Percentiles rank a stretch among this genome's conserved stretches.
Conservation (phyloP, 1,139 yeast genomes). For the Candida tetrigidarum region DNA sequence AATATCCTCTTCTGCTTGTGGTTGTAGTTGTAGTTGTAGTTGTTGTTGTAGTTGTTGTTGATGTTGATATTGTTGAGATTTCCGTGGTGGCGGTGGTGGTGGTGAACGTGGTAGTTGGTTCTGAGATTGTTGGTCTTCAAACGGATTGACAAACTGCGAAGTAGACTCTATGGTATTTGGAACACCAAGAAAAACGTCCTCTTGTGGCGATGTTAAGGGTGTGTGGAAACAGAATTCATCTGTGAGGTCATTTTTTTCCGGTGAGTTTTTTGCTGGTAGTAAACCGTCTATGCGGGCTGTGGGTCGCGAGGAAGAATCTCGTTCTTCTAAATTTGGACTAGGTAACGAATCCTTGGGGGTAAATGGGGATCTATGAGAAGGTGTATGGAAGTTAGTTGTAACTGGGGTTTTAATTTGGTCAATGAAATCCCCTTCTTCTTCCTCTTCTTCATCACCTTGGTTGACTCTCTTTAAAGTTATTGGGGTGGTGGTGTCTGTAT, state of each 20-base stretch:
- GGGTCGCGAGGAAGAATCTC: neutral
- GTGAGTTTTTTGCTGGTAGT: neutral
- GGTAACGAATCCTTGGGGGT: neutral
- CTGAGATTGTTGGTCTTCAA: neutral
- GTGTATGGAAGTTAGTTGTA: neutral
- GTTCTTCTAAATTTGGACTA: conserved; percentile 8
- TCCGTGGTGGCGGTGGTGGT: too few species aligned
- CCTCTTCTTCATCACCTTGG: neutral
- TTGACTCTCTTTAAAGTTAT: conserved; percentile 1
- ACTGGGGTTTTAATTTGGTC: conserved; percentile 4
- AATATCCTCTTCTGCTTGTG: neutral
- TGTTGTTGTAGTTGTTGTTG: neutral
- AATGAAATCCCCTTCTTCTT: neutral
- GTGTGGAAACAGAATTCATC: neutral
- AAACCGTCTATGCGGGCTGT: neutral
- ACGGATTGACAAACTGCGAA: neutral
- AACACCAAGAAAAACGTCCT: neutral
- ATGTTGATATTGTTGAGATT: neutral
- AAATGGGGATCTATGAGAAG: conserved; percentile 3
- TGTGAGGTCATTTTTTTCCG: neutral
- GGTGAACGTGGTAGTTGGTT: too few species aligned
- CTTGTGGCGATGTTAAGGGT: neutral
- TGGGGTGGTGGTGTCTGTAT: neutral
- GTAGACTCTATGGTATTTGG: neutral
- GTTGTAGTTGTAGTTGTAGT: neutral